These are phyloP conservation scores for Teunomyces cretensis DNA, from an alignment of 805 yeast species.

Conservation along the genomic window DNA sequence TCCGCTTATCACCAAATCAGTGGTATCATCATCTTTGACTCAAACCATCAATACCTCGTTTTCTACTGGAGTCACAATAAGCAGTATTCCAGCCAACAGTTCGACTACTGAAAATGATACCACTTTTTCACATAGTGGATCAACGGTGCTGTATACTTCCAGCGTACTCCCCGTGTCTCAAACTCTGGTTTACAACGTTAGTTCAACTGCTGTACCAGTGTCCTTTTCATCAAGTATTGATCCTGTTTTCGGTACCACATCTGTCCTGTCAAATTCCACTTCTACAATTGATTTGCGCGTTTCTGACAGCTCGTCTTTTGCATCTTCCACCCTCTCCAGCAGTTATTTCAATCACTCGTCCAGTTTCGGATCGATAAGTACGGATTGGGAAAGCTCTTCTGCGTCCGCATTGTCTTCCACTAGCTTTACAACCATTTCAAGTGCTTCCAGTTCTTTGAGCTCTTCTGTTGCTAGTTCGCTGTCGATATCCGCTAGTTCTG, in stretches of 20 bases:
- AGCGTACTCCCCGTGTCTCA: neutral
- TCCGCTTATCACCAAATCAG: conserved; percentile 30
- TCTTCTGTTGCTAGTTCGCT: conserved; percentile 3
- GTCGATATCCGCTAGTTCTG: neutral
- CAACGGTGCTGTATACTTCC: neutral
- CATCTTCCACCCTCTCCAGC: neutral
- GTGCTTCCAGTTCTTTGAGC: conserved; percentile 2
- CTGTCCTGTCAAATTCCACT: neutral
- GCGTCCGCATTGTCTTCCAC: neutral
- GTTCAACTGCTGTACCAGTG: neutral
- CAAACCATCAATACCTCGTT: conserved; percentile 23
- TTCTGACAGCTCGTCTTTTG: neutral
- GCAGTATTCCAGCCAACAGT: neutral
- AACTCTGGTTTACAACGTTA: neutral
- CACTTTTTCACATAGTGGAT: neutral
- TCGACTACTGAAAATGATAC: neutral
- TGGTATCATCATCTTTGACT: conserved; percentile 21
- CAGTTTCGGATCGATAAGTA: neutral
- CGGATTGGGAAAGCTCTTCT: neutral
- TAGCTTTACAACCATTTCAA: neutral
- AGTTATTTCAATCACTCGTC: neutral
- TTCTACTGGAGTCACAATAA: conserved; percentile 15
- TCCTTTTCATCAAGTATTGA: neutral
- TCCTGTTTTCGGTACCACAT: neutral
- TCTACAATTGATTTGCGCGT: conserved; percentile 8